These are phyloP conservation scores for Suillus clintonianus DNA, from an alignment of 768 basidiomycete genomes.

Conservation along the genomic window DNA sequence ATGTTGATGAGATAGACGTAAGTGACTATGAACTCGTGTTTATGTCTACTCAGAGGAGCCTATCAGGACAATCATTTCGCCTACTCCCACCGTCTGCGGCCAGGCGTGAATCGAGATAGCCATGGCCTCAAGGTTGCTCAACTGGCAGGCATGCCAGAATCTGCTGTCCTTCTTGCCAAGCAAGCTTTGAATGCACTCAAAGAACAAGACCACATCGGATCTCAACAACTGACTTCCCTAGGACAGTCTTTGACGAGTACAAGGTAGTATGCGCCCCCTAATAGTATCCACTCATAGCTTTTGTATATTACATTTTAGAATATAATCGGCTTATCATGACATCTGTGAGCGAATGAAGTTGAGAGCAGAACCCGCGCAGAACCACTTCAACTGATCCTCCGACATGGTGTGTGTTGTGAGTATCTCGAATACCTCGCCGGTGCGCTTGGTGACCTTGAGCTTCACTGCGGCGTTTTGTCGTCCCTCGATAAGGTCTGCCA, in stretches of 20 bases:
- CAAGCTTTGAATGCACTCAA: conserved; percentile 48
- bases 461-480: conserved; percentile 43
- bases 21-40: conserved; percentile 22
- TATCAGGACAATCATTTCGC: conserved; percentile 73
- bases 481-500: conserved; percentile 61
- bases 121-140: conserved; percentile 91
- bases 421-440: conserved; percentile 67
- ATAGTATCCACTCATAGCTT: background rate
- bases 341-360: conserved; percentile 80
- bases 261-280: background rate
- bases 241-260: conserved; percentile 28
- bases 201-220: conserved; percentile 22
- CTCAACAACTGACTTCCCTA: conserved; percentile 32
- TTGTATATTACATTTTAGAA: background rate
- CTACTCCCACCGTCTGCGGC: conserved; percentile 78
- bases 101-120: conserved; percentile 87
- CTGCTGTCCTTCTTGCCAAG: conserved; percentile 62
- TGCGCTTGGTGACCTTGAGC: conserved; percentile 66
- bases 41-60: background rate
- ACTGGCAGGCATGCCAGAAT: conserved; percentile 77
- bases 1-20: conserved; percentile 78
- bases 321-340: conserved; percentile 10
- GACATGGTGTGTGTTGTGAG: conserved; percentile 88
- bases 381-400: conserved; percentile 86
- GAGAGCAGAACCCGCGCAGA: conserved; percentile 84